Evolutionary conservation across 1,284 basidiomycete genomes (phyloP), one percentile per base, ranked within the genome.

Genomic region (Mycena citricolor): DNA sequence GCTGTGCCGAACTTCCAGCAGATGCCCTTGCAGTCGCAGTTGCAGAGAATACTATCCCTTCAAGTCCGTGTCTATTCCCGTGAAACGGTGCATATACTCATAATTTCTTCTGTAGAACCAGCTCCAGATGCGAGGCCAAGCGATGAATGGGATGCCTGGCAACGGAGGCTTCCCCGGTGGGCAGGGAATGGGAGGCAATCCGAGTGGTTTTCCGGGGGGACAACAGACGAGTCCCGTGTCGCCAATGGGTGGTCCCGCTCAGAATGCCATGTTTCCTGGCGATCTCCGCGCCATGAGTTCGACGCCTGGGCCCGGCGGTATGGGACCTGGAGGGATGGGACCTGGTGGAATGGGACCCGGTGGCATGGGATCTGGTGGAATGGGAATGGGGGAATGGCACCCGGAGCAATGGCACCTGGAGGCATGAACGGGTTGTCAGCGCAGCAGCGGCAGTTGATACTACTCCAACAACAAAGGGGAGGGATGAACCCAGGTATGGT

Each of bases 31-130:
- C 71, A 65, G 46, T 65, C 73, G 52, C 83, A 86, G 61, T 56
- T 86, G 50, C 77, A 80, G 57, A 76, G 69, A 55, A 68, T 86
- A 64, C 61, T 76, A 32, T 52, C 63, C 45, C 59, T 77, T 17
- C 77, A 79, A 67, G 81, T 83, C 53, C 42, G 67, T 63, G 8
- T 29, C 34, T n/a, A 33, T 34, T 40, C 5, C 23, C 23, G 34
- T 24, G 22, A 32, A 17, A 16, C 19, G 30, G 45, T 29, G 16
- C 25, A 8, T 25, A 26, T 32, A 52, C 49, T 24, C 51, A 36
- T 53, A 8, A 4, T 20, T 46, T n/a, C 52, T 19, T 39, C 20
- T 45, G 20, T 30, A 26, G 23, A 16, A 44, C 31, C 11, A 46
- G 39, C 17, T 39, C 34, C 30, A 34, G 33, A 32, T 39, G n/a